A percentile compares a stretch with the other conserved stretches of the same genome.
Conservation (phyloP, 192 early-diverging fungal species). For the Gamsiella multidivaricata region DNA sequence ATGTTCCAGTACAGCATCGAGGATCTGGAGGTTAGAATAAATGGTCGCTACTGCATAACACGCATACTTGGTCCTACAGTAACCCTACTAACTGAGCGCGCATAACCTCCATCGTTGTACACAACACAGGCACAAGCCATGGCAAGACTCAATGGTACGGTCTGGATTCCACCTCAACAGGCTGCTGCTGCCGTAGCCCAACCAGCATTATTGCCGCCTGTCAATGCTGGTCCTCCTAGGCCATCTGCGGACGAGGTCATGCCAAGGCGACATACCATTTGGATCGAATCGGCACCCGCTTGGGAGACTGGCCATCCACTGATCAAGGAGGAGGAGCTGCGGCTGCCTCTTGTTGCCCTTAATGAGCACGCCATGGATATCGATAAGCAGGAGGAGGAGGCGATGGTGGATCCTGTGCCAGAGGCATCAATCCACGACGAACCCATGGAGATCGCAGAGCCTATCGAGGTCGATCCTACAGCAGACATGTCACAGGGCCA, state of each 20-base stretch:
- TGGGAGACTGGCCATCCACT: conserved; percentile 32
- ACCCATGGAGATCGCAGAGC: conserved; percentile 24
- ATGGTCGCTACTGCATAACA: not conserved
- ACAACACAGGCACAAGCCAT: conserved; percentile 31
- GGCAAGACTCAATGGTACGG: conserved; percentile 41
- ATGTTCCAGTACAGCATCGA: conserved; percentile 61
- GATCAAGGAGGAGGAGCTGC: conserved; percentile 12
- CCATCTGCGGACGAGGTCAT: conserved; percentile 49
- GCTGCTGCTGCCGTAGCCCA: conserved; percentile 14
- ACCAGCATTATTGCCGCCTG: not conserved
- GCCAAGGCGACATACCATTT: conserved; percentile 50
- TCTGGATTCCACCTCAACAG: conserved; percentile 40
- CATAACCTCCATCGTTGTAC: not conserved
- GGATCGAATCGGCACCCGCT: conserved; percentile 45
- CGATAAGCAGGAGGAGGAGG: conserved; percentile 13
- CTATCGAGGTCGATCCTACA: conserved; percentile 23
- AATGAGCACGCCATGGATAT: conserved; percentile 41
- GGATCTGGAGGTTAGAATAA: conserved; percentile 41
- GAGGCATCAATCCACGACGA: conserved; percentile 6
- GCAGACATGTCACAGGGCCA: conserved; percentile 8
- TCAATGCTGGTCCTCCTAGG: conserved; percentile 36
- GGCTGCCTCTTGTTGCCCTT: conserved; percentile 6
- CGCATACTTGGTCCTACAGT: too few relatives aligned
- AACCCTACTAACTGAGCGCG: not conserved
- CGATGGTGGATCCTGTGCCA: not conserved